These are phyloP conservation scores for Lonicera japonica DNA, from an alignment of 129 eudicot genomes.

Conservation along the genomic window DNA sequence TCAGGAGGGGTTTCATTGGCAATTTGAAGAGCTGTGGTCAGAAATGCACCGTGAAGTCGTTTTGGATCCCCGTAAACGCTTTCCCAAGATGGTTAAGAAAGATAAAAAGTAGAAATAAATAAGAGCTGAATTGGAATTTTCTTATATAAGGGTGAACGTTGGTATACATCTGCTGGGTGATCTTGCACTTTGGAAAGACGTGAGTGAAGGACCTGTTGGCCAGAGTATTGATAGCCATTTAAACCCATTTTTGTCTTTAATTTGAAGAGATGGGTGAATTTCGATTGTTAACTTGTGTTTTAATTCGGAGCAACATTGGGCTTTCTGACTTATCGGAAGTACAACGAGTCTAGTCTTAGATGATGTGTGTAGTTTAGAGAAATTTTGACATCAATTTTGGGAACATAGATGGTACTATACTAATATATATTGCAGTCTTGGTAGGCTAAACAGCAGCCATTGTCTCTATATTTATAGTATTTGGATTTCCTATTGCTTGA, in stretches of 20 bases:
- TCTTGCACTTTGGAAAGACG: neutral
- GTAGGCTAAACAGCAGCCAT: too few species aligned
- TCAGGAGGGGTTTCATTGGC: constrained; percentile 42
- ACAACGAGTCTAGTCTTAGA: neutral
- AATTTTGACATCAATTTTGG: too few species aligned
- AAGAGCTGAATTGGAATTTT: neutral
- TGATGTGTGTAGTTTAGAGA: too few species aligned
- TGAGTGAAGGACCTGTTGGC: too few species aligned
- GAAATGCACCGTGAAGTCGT: constrained; percentile 56
- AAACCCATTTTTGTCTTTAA: neutral
- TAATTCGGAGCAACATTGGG: neutral
- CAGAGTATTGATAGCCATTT: too few species aligned
- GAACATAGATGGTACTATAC: too few species aligned
- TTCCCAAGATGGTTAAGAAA: constrained; percentile 29
- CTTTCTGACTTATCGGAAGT: neutral
- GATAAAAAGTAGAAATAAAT: neutral
- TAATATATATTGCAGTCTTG: too few species aligned
- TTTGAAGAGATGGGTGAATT: neutral
- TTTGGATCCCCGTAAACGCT: constrained; percentile 41
- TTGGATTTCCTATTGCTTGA: too few species aligned
- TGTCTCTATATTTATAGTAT: too few species aligned
- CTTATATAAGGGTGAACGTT: neutral
- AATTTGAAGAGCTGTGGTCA: constrained; percentile 59
- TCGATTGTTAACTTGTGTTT: neutral
- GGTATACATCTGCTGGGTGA: neutral